Evolutionary conservation across 2,329 filamentous ascomycete genomes (phyloP).

Genomic region (Pseudogymnoascus sp.): DNA sequence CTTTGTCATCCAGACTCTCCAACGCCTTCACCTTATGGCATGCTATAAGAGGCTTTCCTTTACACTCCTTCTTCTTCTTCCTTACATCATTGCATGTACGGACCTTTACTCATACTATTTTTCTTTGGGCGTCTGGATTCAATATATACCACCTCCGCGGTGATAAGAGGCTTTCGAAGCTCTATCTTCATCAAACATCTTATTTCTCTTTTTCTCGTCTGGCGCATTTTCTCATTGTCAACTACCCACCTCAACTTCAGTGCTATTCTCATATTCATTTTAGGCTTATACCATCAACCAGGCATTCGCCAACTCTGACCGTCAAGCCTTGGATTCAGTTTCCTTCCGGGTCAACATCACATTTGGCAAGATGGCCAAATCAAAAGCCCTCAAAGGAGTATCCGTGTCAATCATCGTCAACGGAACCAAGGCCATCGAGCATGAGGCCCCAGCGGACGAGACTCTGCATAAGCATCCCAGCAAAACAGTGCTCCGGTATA

Average conservation of each 20-base stretch:
- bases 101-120: background rate
- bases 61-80: background rate
- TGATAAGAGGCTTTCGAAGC: background rate
- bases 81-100: background rate
- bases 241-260: background rate
- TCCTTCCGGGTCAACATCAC: too few relatives aligned
- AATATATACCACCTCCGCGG: background rate
- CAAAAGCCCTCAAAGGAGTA: background rate
- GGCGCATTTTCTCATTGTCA: background rate
- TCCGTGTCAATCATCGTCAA: background rate
- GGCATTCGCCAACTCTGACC: background rate
- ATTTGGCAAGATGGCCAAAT: background rate
- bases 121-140: background rate
- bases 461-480: background rate
- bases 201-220: background rate
- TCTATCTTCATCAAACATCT: background rate
- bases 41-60: background rate
- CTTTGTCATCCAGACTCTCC: background rate
- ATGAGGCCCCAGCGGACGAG: background rate
- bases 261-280: background rate
- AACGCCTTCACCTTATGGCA: background rate
- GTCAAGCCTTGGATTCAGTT: background rate
- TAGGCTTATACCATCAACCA: background rate
- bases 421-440: background rate
- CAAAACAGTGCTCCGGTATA: background rate